Conservation (phyloP, 805 yeast genomes). For the Candida maris region DNA sequence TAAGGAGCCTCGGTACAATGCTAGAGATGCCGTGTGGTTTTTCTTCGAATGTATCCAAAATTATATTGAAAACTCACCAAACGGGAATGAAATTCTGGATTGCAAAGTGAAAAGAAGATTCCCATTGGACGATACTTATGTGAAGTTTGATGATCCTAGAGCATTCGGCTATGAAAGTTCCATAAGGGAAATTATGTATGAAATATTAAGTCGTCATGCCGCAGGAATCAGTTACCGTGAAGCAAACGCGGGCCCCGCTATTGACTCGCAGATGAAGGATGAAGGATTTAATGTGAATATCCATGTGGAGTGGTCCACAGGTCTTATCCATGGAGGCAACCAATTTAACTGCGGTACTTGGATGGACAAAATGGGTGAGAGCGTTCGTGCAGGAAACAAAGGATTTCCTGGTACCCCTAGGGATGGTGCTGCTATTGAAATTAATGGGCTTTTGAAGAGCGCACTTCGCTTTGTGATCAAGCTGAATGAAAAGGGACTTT, state of each 20-base stretch:
- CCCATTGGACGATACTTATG: conserved; percentile 81
- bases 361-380: conserved; percentile 99
- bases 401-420: conserved; percentile 98
- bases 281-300: conserved; percentile 87
- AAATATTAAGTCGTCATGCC: conserved; percentile 85
- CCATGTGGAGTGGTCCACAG: conserved; percentile 83
- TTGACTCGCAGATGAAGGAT: conserved; percentile 89
- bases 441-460: conserved; percentile 84
- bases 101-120: conserved; percentile 71
- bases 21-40: conserved; percentile 97
- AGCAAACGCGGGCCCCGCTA: conserved; percentile 87
- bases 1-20: conserved; percentile 88
- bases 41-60: conserved; percentile 87
- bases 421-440: conserved; percentile 94
- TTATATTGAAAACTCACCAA: conserved; percentile 63
- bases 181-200: conserved; percentile 75
- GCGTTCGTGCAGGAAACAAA: conserved; percentile 71
- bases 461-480: conserved; percentile 73
- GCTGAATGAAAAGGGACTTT: conserved; percentile 50
- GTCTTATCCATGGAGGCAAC: conserved; percentile 86
- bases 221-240: conserved; percentile 83
- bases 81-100: conserved; percentile 62
- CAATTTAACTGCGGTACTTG: conserved; percentile 96
- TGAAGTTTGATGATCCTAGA: conserved; percentile 60
- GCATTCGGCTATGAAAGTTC: conserved; percentile 74